Conservation (phyloP, 768 basidiomycete species). For the Gymnopilus dilepis region DNA sequence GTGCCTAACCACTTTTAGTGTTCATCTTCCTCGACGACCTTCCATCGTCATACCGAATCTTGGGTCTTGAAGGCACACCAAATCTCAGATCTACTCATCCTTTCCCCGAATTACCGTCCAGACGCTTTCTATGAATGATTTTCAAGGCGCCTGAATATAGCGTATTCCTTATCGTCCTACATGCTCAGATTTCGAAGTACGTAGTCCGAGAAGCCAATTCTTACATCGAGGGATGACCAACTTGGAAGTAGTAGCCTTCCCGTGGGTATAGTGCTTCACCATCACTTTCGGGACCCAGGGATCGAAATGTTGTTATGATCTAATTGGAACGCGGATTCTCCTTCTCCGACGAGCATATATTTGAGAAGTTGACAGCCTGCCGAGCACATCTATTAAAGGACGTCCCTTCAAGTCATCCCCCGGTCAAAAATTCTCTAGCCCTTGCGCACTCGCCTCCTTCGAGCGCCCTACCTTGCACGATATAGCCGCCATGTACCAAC, state of each 20-base stretch:
- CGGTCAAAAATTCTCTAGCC: constrained; percentile 27
- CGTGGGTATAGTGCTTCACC: constrained; percentile 49
- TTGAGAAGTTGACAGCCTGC: constrained; percentile 47
- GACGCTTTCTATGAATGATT: constrained; percentile 41
- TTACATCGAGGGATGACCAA: constrained; percentile 30
- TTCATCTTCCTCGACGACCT: constrained; percentile 38
- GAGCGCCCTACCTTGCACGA: constrained; percentile 25
- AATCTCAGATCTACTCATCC: constrained; percentile 46
- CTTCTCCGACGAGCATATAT: constrained; percentile 39
- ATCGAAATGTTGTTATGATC: constrained; percentile 45
- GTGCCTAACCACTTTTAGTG: constrained; percentile 49
- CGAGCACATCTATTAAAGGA: constrained; percentile 53
- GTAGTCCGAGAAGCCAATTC: constrained; percentile 34
- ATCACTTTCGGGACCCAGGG: constrained; percentile 47
- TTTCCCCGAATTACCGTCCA: constrained; percentile 39
- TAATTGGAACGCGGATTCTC: constrained; percentile 38
- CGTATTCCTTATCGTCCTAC: constrained; percentile 31
- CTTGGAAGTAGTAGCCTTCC: constrained; percentile 43
- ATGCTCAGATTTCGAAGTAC: constrained; percentile 37
- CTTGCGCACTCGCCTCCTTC: constrained; percentile 22
- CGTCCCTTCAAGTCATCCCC: constrained; percentile 33
- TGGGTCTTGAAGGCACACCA: constrained; percentile 43
- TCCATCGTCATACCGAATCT: constrained; percentile 39
- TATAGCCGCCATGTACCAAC: constrained; percentile 43
- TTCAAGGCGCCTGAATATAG: constrained; percentile 43